These are phyloP conservation scores for Mycena alexandri DNA, from an alignment of 768 basidiomycete species.

Conservation along the genomic window DNA sequence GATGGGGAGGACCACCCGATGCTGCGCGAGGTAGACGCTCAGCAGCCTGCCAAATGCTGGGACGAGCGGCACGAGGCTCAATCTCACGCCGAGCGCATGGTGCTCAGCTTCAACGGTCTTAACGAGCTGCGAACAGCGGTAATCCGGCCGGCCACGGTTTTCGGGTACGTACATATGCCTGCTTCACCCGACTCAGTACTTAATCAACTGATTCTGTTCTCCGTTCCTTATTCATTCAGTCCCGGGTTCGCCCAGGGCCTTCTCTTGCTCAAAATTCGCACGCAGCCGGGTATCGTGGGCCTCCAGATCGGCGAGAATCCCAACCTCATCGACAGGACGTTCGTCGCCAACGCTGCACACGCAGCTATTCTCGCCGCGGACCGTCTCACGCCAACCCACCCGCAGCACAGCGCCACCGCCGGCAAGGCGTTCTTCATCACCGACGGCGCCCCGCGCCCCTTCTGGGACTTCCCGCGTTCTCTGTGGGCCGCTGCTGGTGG, in stretches of 20 bases:
- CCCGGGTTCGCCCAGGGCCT: constrained; percentile 34
- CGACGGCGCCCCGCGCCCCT: constrained; percentile 65
- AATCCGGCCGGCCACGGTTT: constrained; percentile 21
- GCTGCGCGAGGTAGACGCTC: constrained; percentile 16
- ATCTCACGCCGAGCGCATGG: constrained; percentile 22
- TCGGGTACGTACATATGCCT: constrained; percentile 10
- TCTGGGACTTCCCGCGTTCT: constrained; percentile 62
- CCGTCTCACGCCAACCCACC: constrained; percentile 53
- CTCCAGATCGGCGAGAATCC: constrained; percentile 61
- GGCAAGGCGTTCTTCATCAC: constrained; percentile 69
- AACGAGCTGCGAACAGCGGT: constrained; percentile 15
- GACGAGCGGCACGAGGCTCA: not conserved
- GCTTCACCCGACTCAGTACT: not conserved
- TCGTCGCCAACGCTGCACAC: constrained; percentile 66
- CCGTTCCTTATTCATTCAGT: constrained; percentile 37
- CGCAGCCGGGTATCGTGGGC: constrained; percentile 7
- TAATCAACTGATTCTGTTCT: not conserved
- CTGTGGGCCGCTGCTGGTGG: constrained; percentile 53
- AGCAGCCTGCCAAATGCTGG: not conserved
- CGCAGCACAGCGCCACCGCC: constrained; percentile 52
- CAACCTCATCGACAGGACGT: constrained; percentile 68
- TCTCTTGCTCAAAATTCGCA: constrained; percentile 45
- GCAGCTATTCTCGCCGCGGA: constrained; percentile 68
- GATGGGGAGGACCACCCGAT: constrained; percentile 20
- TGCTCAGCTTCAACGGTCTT: constrained; percentile 24